These are phyloP conservation scores for Volvariella volvacea DNA, from an alignment of 1,284 basidiomycete species.

Conservation along the genomic window DNA sequence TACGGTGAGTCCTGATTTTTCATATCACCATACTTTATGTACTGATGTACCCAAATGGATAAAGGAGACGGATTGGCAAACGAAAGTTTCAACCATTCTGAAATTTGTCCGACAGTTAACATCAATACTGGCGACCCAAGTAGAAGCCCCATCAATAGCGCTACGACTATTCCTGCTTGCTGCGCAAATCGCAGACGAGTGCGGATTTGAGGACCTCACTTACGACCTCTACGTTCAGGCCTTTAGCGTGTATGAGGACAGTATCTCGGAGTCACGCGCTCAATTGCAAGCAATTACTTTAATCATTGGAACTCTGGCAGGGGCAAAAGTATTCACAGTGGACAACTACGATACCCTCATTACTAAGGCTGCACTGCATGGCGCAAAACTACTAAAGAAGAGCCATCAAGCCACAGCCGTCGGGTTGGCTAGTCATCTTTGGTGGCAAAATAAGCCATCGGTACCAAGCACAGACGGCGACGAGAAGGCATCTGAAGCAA, in stretches of 20 bases:
- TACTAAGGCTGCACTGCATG: slow-evolving; percentile 92
- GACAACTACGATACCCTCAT: slow-evolving; percentile 96
- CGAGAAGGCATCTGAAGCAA: slow-evolving; percentile 23
- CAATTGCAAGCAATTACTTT: slow-evolving; percentile 91
- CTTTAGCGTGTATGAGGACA: slow-evolving; percentile 93
- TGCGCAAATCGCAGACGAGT: slow-evolving; percentile 88
- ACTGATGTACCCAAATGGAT: slow-evolving; percentile 1
- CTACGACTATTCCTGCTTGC: slow-evolving; percentile 91
- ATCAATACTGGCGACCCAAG: slow-evolving; percentile 84
- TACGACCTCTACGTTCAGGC: slow-evolving; percentile 96
- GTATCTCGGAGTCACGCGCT: slow-evolving; percentile 86
- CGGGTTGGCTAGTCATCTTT: slow-evolving; percentile 89
- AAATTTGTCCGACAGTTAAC: slow-evolving; percentile 90
- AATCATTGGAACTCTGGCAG: slow-evolving; percentile 83
- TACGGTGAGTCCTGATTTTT: slow-evolving; percentile 30
- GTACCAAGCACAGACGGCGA: slow-evolving; percentile 30
- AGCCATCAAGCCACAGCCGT: slow-evolving; percentile 93
- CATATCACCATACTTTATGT: slow-evolving; percentile 6
- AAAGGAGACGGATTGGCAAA: slow-evolving; percentile 80
- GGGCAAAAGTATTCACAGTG: slow-evolving; percentile 77
- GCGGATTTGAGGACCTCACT: slow-evolving; percentile 87
- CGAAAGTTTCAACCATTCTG: slow-evolving; percentile 76
- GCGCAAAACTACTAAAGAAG: slow-evolving; percentile 91
- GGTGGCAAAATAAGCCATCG: slow-evolving; percentile 75
- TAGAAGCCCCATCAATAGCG: slow-evolving; percentile 86